phyloP scores from a whole-genome alignment of 2,329 filamentous ascomycete species.

The Fusarium keratoplasticum region DNA sequence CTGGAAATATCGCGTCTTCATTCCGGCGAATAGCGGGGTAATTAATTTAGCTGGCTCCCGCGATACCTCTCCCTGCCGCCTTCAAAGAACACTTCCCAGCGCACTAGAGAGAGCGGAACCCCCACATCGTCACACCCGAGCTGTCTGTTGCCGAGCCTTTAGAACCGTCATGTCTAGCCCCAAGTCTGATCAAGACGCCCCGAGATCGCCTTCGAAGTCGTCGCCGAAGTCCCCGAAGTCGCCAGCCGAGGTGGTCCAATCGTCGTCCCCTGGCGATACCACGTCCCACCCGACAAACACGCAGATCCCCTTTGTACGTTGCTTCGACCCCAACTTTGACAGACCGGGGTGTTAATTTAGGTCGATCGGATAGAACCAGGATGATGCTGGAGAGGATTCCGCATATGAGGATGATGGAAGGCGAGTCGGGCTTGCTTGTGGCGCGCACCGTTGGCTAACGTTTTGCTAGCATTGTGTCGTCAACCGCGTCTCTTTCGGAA shows the following conservation, averaged over 20 bases:
- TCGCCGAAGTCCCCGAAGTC: neutral
- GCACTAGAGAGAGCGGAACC: neutral
- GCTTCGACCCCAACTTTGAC: neutral
- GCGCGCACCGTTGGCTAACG: neutral
- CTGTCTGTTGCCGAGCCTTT: neutral
- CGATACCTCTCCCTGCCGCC: neutral
- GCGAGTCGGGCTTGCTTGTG: neutral
- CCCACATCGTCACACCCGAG: neutral
- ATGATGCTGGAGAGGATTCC: constrained; percentile 16
- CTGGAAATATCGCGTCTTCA: neutral
- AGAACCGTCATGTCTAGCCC: neutral
- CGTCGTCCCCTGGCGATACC: neutral
- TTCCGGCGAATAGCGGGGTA: neutral
- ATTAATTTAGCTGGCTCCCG: neutral
- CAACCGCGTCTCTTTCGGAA: constrained; percentile 48
- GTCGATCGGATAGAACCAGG: constrained; percentile 2
- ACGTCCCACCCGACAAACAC: constrained; percentile 18
- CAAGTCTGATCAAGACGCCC: neutral
- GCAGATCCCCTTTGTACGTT: constrained; percentile 29
- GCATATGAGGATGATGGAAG: constrained; percentile 1
- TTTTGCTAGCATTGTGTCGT: constrained; percentile 35
- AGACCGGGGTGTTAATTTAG: neutral
- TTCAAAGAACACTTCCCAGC: neutral
- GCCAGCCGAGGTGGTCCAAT: neutral
- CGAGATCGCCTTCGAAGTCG: neutral